Evolutionary conservation across 2,329 filamentous ascomycete genomes (phyloP), one percentile per base, ranked within the genome.

Genomic region (Ilyonectria robusta): DNA sequence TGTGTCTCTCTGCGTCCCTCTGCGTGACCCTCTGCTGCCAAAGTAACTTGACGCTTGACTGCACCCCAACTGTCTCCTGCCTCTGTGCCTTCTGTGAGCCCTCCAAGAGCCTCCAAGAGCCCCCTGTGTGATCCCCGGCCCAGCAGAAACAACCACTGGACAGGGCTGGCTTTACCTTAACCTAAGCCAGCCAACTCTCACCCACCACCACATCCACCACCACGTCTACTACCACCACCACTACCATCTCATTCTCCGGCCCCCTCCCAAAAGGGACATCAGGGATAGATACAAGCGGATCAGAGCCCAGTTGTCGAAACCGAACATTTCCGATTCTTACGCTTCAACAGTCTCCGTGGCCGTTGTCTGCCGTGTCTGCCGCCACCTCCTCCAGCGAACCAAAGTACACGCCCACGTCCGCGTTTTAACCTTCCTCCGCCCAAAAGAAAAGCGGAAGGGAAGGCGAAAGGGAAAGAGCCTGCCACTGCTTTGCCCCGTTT

Each of bases 201-300:
- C 72, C 72, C 70, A 70, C 72, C 67, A 74, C 48, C 51, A 65
- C 46, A 53, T 70, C 70, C 58, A 65, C 61, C 19, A 48, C 68
- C 65, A 66, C 69, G 57, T 54, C 72, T 71, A 70, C 70, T 70
- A 65, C 70, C 60, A 65, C 70, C 62, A 68, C 53, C 46, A 64
- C 53, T 7, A 70, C 70, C 69, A 58, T 66, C 70, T 66, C 59
- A 61, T 69, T 69, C 72, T 73, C 72, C 75, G 66, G 31, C 50
- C 17, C 37, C 57, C 65, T 35, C 46, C 53, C 60, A 69, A 56
- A 37, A 73, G 57, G 57, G 68, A 72, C 50, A 67, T 62, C 64
- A 58, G 29, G 40, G 37, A 48, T 59, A 65, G 44, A 50, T 6
- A 17, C 47, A 50, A 50, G 47, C 31, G 17, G 31, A 53, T 44